Conservation (phyloP, 1,284 basidiomycete species). For the Caloboletus firmus region DNA sequence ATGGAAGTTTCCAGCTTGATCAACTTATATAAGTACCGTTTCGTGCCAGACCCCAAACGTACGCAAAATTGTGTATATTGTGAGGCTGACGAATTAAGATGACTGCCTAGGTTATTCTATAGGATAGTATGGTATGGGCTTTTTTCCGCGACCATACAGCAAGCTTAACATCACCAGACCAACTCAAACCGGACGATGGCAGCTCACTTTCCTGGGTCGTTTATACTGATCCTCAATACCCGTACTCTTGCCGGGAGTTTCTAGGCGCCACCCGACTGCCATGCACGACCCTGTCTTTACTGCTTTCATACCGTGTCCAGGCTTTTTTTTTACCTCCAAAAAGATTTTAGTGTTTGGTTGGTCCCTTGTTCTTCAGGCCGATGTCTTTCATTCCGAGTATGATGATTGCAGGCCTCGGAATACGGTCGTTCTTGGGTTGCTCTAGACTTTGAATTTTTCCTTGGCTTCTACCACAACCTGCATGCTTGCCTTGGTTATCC, state of each 20-base stretch:
- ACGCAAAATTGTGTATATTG: neutral
- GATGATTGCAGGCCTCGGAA: slow-evolving; percentile 6
- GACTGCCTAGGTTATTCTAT: neutral
- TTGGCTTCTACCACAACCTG: slow-evolving; percentile 8
- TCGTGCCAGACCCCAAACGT: too few species aligned
- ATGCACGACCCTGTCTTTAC: slow-evolving; percentile 7
- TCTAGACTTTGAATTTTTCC: slow-evolving; percentile 12
- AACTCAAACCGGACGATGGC: neutral
- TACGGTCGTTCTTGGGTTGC: neutral
- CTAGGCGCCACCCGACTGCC: neutral
- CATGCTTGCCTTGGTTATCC: slow-evolving; percentile 2
- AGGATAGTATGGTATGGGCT: neutral
- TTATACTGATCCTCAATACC: slow-evolving; percentile 14
- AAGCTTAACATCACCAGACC: neutral
- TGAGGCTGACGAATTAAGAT: neutral
- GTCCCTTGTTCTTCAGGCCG: neutral
- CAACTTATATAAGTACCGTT: too few species aligned
- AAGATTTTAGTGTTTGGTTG: neutral
- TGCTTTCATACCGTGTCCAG: slow-evolving; percentile 1
- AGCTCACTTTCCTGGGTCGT: slow-evolving; percentile 4
- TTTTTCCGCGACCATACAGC: neutral
- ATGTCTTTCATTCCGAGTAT: slow-evolving; percentile 4
- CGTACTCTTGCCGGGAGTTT: slow-evolving; percentile 1
- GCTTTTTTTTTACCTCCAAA: neutral
- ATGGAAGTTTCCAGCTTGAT: too few species aligned